phyloP scores from a whole-genome alignment of 306 rosid genomes.

The Vigna mungo region DNA sequence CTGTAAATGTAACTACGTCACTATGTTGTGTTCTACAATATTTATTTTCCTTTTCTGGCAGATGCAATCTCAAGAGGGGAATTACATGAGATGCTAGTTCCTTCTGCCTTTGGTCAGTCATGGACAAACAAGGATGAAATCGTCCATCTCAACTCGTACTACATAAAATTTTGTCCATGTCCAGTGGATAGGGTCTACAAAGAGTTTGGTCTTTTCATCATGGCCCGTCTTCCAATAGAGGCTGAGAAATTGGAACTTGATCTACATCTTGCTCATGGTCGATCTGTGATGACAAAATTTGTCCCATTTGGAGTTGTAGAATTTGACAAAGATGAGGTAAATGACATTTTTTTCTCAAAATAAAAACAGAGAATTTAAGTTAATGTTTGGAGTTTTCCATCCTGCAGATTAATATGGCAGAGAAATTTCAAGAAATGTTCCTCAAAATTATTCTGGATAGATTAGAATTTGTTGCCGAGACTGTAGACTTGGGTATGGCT shows the following conservation, averaged over 20 bases:
- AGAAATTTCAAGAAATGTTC: slow-evolving; percentile 91
- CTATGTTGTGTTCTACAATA: slow-evolving; percentile 28
- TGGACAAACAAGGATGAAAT: slow-evolving; percentile 56
- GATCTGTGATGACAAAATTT: slow-evolving; percentile 78
- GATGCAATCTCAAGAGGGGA: slow-evolving; percentile 70
- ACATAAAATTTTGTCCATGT: slow-evolving; percentile 63
- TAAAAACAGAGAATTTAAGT: not conserved
- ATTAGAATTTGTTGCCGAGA: slow-evolving; percentile 65
- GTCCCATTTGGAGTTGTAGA: slow-evolving; percentile 68
- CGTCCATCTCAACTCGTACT: slow-evolving; percentile 66
- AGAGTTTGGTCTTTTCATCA: slow-evolving; percentile 78
- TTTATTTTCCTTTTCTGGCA: slow-evolving; percentile 45
- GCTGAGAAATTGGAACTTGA: slow-evolving; percentile 82
- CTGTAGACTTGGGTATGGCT: slow-evolving; percentile 67
- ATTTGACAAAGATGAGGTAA: slow-evolving; percentile 80
- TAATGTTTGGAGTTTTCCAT: slow-evolving; percentile 30
- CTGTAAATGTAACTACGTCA: slow-evolving; percentile 8
- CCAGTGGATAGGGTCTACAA: slow-evolving; percentile 83
- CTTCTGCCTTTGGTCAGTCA: slow-evolving; percentile 64
- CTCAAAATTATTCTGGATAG: slow-evolving; percentile 90
- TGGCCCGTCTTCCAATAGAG: slow-evolving; percentile 73
- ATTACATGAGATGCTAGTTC: slow-evolving; percentile 80
- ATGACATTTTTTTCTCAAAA: not conserved
- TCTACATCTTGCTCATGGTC: slow-evolving; percentile 89
- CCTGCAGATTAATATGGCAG: slow-evolving; percentile 79